A percentile compares a stretch with the other conserved stretches of the same genome.
These are phyloP conservation scores for Salix purpurea DNA, from an alignment of 345 rosid genomes.

Conservation along the genomic window DNA sequence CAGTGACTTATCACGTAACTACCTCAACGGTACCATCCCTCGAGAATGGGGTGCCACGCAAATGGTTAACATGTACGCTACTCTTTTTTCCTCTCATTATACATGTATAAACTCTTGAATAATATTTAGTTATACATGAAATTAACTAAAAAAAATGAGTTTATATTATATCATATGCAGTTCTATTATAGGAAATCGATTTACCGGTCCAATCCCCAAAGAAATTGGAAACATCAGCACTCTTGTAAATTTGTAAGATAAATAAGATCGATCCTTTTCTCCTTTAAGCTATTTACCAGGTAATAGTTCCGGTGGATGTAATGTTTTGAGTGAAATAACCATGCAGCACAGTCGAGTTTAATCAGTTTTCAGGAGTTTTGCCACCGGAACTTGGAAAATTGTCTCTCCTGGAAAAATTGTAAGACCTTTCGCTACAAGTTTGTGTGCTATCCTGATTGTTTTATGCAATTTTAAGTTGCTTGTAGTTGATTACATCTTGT, in stretches of 20 bases:
- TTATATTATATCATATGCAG: constrained; percentile 24
- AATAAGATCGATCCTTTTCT: neutral
- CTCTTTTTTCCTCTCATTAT: no score
- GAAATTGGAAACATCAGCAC: constrained; percentile 42
- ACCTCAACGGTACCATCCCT: constrained; percentile 14
- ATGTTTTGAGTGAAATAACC: neutral
- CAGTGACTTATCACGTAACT: constrained; percentile 18
- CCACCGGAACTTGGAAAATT: constrained; percentile 37
- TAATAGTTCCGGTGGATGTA: neutral
- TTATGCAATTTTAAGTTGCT: neutral
- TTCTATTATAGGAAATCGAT: constrained; percentile 40
- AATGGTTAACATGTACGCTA: no score
- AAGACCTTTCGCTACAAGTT: neutral
- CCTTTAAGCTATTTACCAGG: neutral
- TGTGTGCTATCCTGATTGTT: neutral
- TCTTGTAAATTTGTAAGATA: constrained; percentile 38
- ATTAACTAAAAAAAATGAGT: neutral
- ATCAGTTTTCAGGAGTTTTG: constrained; percentile 29
- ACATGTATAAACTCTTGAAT: no score
- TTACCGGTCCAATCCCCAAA: constrained; percentile 49
- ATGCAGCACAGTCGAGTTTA: constrained; percentile 18
- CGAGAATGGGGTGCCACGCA: constrained; percentile 13
- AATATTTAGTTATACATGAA: neutral
- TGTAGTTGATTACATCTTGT: no score
- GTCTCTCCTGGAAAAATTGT: constrained; percentile 8